These are phyloP conservation scores for Fusarium luffae DNA, from an alignment of 2,329 filamentous ascomycete genomes.

Conservation along the genomic window DNA sequence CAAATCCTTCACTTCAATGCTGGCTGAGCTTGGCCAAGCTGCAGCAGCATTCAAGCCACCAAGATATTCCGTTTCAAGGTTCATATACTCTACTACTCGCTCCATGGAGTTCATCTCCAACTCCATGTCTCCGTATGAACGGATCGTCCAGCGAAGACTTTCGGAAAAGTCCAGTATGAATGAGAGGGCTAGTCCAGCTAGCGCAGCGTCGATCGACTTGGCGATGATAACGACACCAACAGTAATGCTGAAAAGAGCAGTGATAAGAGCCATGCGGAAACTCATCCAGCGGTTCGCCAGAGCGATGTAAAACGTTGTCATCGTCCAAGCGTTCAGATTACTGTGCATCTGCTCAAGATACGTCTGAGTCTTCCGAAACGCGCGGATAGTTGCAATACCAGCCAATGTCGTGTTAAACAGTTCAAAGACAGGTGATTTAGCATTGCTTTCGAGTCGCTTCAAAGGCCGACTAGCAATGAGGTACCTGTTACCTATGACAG, in stretches of 20 bases:
- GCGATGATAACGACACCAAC: slow-evolving; percentile 72
- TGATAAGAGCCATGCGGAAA: slow-evolving; percentile 75
- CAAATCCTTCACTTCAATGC: slow-evolving; percentile 76
- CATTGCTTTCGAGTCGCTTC: slow-evolving; percentile 79
- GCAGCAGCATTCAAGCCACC: slow-evolving; percentile 71
- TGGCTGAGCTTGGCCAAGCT: slow-evolving; percentile 78
- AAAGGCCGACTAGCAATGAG: slow-evolving; percentile 75
- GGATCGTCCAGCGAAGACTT: slow-evolving; percentile 71
- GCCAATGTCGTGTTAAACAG: slow-evolving; percentile 77
- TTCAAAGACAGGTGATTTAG: slow-evolving; percentile 82
- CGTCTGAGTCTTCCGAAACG: slow-evolving; percentile 72
- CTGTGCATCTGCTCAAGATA: slow-evolving; percentile 76
- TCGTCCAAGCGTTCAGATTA: slow-evolving; percentile 73
- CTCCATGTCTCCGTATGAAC: slow-evolving; percentile 75
- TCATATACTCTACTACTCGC: slow-evolving; percentile 78
- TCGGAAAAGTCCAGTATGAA: slow-evolving; percentile 76
- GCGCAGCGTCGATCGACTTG: slow-evolving; percentile 71
- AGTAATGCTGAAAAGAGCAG: slow-evolving; percentile 72
- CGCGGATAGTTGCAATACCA: slow-evolving; percentile 78
- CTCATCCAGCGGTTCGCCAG: slow-evolving; percentile 81
- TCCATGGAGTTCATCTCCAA: slow-evolving; percentile 82
- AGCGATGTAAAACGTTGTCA: slow-evolving; percentile 74
- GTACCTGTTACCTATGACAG: slow-evolving; percentile 68
- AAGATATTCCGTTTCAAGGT: slow-evolving; percentile 73
- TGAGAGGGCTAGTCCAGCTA: slow-evolving; percentile 78